phyloP scores from a whole-genome alignment of 2,329 filamentous ascomycete genomes.

The Cercospora berteroae region DNA sequence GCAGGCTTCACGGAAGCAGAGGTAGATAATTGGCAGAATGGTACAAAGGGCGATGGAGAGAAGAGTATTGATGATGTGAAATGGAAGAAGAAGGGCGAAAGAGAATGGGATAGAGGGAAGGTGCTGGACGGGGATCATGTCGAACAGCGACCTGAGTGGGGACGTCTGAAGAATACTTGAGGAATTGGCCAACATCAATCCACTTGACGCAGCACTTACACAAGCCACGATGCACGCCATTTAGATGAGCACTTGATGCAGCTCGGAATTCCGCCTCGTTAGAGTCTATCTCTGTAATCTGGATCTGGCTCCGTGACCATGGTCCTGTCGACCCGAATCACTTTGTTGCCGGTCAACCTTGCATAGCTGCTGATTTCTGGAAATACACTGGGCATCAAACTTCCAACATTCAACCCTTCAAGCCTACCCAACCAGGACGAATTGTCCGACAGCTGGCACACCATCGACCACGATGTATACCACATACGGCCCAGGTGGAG shows the following conservation, averaged over 20 bases:
- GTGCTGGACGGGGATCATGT: conserved; percentile 56
- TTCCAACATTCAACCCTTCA: too few species aligned
- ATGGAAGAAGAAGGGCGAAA: conserved; percentile 48
- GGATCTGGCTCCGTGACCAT: too few species aligned
- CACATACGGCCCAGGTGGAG: conserved; percentile 59
- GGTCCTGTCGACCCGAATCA: background rate
- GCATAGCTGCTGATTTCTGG: too few species aligned
- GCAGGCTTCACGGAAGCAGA: conserved; percentile 75
- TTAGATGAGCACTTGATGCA: background rate
- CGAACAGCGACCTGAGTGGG: conserved; percentile 52
- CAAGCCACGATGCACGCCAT: background rate
- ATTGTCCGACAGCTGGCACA: conserved; percentile 53
- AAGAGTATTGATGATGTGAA: conserved; percentile 52
- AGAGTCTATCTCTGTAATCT: background rate
- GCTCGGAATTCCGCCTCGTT: background rate
- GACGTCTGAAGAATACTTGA: conserved; percentile 27
- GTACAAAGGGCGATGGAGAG: conserved; percentile 62
- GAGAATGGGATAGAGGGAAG: conserved; percentile 69
- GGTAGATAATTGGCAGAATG: conserved; percentile 60
- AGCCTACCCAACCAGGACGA: conserved; percentile 42
- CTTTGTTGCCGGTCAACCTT: too few species aligned
- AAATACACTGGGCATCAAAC: too few species aligned
- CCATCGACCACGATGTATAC: conserved; percentile 60
- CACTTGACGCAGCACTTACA: background rate
- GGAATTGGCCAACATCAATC: background rate